These are phyloP conservation scores for Cryptosporidium sp. DNA, from an alignment of 169 alveolate species.

Conservation along the genomic window DNA sequence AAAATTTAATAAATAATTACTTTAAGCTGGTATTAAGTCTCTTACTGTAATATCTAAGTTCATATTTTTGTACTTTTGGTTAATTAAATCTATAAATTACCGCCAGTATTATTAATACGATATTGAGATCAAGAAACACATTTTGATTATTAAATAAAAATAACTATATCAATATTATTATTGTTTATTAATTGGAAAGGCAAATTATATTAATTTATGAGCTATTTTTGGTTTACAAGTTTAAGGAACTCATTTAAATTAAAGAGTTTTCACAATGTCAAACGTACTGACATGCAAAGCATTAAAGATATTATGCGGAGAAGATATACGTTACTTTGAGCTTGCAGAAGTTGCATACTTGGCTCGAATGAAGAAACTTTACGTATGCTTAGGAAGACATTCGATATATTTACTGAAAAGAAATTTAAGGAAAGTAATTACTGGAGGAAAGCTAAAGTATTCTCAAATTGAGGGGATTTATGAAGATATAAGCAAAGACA, in stretches of 20 bases:
- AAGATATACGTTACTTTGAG: slow-evolving; percentile 58
- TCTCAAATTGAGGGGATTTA: slow-evolving; percentile 53
- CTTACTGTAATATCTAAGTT: neutral
- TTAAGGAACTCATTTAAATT: neutral
- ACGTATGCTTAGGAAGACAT: slow-evolving; percentile 55
- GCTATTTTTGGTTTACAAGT: neutral
- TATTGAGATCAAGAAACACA: neutral
- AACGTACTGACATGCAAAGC: slow-evolving; percentile 60
- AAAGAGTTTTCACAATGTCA: slow-evolving; percentile 4
- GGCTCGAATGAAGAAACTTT: slow-evolving; percentile 56
- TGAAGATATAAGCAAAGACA: slow-evolving; percentile 56
- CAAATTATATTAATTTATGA: neutral
- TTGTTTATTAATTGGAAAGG: too few species aligned
- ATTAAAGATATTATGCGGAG: slow-evolving; percentile 60
- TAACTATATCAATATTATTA: too few species aligned
- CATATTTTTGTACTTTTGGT: too few species aligned
- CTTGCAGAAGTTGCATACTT: slow-evolving; percentile 53
- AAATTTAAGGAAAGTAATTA: slow-evolving; percentile 27
- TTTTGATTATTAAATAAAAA: too few species aligned
- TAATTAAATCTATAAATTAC: neutral
- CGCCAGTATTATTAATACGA: neutral
- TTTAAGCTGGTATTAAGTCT: neutral
- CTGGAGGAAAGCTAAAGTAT: slow-evolving; percentile 52
- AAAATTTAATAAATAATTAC: too few species aligned
- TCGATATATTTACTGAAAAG: slow-evolving; percentile 39